Evolutionary conservation across 163 green algal genomes (phyloP).

Genomic region (Volvox carteri): DNA sequence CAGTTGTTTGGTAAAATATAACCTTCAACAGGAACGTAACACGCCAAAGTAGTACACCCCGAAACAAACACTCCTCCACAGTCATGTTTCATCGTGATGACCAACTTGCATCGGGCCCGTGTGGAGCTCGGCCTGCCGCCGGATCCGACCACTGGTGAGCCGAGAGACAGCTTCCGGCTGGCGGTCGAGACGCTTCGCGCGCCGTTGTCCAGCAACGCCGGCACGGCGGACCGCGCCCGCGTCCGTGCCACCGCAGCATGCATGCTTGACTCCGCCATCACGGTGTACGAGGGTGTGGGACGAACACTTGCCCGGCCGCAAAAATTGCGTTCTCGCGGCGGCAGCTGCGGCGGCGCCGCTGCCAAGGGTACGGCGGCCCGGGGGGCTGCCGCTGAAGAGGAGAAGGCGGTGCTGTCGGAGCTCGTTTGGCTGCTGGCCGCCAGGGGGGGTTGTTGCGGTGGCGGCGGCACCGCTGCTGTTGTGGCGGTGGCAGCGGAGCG

Average conservation of each 20-base stretch:
- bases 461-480: neutral
- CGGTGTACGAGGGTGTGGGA: constrained; percentile 42
- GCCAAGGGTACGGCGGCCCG: neutral
- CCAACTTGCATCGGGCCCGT: constrained; percentile 32
- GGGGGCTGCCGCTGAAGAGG: neutral
- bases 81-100: constrained; percentile 32
- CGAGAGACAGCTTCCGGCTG: neutral
- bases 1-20: too few species aligned
- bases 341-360: neutral
- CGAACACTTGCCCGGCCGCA: neutral
- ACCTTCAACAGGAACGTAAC: too few species aligned
- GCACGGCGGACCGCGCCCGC: neutral
- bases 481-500: neutral
- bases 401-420: neutral
- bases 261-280: constrained; percentile 38
- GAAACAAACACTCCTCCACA: too few species aligned
- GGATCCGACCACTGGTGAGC: neutral
- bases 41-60: too few species aligned
- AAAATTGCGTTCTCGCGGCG: too few species aligned
- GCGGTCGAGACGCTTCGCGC: constrained; percentile 7
- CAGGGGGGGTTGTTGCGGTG: neutral
- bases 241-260: constrained; percentile 23
- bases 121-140: neutral
- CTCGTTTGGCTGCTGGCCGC: constrained; percentile 4
- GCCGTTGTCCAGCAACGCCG: constrained; percentile 4